These are phyloP conservation scores for Diaporthe sp. DNA, from an alignment of 2,329 filamentous ascomycete genomes.

Conservation along the genomic window DNA sequence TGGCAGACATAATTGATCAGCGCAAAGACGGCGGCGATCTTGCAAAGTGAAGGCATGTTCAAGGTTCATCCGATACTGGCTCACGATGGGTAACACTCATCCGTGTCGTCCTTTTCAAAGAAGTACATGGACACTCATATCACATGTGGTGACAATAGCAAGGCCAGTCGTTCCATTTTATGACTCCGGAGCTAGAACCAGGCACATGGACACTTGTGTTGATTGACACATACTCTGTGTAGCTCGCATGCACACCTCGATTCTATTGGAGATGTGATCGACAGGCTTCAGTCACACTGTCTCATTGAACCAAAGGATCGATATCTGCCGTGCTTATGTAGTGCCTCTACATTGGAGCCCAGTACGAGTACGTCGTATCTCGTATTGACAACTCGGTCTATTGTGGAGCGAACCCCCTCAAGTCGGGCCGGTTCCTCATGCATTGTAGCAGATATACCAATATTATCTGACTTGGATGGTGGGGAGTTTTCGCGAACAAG, in stretches of 20 bases:
- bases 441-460: not conserved
- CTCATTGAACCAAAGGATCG: not conserved
- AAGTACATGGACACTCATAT: not conserved
- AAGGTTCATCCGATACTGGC: not conserved
- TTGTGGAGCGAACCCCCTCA: constrained; percentile 1
- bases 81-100: not conserved
- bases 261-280: not conserved
- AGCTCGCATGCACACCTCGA: not conserved
- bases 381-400: not conserved
- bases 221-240: not conserved
- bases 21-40: not conserved
- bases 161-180: not conserved
- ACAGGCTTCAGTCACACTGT: not conserved
- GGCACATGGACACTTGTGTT: not conserved
- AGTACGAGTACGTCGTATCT: constrained; percentile 1
- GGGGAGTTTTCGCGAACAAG: not conserved
- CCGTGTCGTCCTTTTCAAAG: not conserved
- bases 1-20: not conserved
- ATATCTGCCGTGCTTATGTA: not conserved
- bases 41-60: not conserved
- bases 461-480: not conserved
- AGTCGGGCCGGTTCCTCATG: not conserved
- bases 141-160: not conserved
- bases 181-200: not conserved
- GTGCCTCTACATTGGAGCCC: not conserved